These are phyloP conservation scores for Fusarium pseudoanthophilum DNA, from an alignment of 2,329 filamentous ascomycete genomes.

Conservation along the genomic window DNA sequence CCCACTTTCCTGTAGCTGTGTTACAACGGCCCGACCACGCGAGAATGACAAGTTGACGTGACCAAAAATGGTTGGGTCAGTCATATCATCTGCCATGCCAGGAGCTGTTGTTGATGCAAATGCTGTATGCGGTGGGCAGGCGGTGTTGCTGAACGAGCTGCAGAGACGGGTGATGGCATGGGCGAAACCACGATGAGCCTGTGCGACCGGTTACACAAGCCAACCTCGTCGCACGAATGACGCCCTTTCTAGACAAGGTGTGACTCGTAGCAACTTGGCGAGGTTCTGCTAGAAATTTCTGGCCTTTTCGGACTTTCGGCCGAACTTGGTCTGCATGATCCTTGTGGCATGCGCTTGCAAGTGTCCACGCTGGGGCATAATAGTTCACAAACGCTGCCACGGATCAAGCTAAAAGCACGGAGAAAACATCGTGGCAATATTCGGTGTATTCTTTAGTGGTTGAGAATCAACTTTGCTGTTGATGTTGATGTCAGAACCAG, in stretches of 20 bases:
- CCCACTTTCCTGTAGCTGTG: not conserved
- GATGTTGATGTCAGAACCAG: not conserved
- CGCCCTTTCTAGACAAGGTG: not conserved
- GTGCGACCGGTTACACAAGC: constrained; percentile 22
- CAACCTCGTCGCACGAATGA: constrained; percentile 1
- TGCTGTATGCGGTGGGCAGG: not conserved
- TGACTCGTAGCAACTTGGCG: not conserved
- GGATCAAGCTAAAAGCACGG: not conserved
- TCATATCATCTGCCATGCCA: not conserved
- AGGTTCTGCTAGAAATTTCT: not conserved
- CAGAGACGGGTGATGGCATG: constrained; percentile 38
- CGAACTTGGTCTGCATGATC: not conserved
- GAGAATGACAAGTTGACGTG: constrained; percentile 1
- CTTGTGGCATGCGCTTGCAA: not conserved
- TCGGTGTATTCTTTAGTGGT: not conserved
- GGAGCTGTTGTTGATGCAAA: not conserved
- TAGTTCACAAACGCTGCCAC: not conserved
- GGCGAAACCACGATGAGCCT: constrained; percentile 30
- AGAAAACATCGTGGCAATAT: not conserved
- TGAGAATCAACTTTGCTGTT: not conserved
- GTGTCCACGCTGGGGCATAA: not conserved
- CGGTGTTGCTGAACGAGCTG: constrained; percentile 8
- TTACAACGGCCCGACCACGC: constrained; percentile 1
- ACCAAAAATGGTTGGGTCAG: not conserved
- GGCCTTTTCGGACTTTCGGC: not conserved